phyloP scores from a whole-genome alignment of 2,329 filamentous ascomycete species.

The Cadophora luteo-olivacea region DNA sequence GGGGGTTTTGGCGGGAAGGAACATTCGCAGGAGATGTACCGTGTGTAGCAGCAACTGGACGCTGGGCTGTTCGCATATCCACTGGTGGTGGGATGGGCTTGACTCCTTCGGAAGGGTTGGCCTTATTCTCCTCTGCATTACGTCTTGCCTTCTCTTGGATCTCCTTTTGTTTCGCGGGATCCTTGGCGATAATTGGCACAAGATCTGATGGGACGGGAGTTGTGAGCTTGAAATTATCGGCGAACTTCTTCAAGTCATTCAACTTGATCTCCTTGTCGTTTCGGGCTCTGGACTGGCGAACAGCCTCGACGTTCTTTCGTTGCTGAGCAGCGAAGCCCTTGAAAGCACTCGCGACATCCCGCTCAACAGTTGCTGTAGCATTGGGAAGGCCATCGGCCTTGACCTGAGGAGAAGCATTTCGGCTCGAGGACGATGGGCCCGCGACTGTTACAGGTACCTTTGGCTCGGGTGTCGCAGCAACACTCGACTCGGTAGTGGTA shows the following conservation, averaged over 20 bases:
- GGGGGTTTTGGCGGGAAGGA: constrained; percentile 40
- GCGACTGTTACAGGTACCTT: constrained; percentile 36
- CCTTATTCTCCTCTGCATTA: constrained; percentile 69
- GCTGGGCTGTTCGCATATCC: constrained; percentile 48
- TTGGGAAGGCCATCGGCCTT: constrained; percentile 52
- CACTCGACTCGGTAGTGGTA: constrained; percentile 39
- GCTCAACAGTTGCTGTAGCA: constrained; percentile 66
- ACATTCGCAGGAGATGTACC: constrained; percentile 42
- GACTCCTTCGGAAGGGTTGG: constrained; percentile 50
- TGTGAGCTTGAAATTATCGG: constrained; percentile 89
- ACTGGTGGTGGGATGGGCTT: constrained; percentile 54
- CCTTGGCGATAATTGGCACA: constrained; percentile 94
- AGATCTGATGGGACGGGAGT: constrained; percentile 92
- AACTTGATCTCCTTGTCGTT: constrained; percentile 90
- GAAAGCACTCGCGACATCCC: constrained; percentile 67
- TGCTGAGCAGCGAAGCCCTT: constrained; percentile 67
- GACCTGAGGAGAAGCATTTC: constrained; percentile 40
- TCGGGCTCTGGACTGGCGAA: constrained; percentile 62
- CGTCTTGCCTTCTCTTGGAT: constrained; percentile 88
- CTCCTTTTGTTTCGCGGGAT: constrained; percentile 90
- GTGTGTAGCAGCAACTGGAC: constrained; percentile 55
- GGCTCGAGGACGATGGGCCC: constrained; percentile 47
- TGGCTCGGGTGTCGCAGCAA: constrained; percentile 37
- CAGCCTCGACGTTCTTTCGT: constrained; percentile 61
- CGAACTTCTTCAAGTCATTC: constrained; percentile 94